Percentiles rank a stretch among this genome's conserved stretches.
Evolutionary conservation across 208 protist genomes (phyloP).

Genomic region (Balamuthia mandrillaris): DNA sequence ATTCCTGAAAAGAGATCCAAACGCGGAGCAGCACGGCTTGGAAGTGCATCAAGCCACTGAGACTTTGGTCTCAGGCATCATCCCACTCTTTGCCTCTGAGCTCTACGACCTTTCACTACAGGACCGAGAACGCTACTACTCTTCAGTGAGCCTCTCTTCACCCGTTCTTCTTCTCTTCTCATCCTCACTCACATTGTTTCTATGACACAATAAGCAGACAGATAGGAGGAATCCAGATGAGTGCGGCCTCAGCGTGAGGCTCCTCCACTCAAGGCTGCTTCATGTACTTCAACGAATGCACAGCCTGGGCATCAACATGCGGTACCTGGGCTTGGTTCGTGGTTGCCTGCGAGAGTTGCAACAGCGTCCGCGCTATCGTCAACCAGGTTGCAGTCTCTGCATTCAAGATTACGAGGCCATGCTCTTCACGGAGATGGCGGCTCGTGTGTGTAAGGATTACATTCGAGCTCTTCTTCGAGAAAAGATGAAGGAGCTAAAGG

Average conservation of each 20-base stretch:
- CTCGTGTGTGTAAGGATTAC: slow-evolving; percentile 9
- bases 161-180: no score
- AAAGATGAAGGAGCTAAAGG: slow-evolving; percentile 23
- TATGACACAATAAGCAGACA: no score
- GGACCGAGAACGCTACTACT: neutral
- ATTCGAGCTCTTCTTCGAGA: neutral
- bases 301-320: neutral
- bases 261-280: neutral
- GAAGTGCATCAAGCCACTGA: neutral
- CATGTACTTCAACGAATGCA: slow-evolving; percentile 7
- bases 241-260: neutral
- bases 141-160: no score
- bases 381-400: no score
- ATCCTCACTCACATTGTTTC: no score
- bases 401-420: no score
- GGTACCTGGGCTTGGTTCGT: slow-evolving; percentile 18
- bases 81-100: neutral
- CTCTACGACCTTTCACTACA: neutral
- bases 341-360: no score
- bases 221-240: no score
- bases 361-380: no score
- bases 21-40: neutral
- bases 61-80: neutral
- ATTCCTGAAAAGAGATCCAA: neutral
- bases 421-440: slow-evolving; percentile 13